These are phyloP conservation scores for Thraustochytrium sp. DNA, from an alignment of 352 stramenopile genomes.

Conservation along the genomic window DNA sequence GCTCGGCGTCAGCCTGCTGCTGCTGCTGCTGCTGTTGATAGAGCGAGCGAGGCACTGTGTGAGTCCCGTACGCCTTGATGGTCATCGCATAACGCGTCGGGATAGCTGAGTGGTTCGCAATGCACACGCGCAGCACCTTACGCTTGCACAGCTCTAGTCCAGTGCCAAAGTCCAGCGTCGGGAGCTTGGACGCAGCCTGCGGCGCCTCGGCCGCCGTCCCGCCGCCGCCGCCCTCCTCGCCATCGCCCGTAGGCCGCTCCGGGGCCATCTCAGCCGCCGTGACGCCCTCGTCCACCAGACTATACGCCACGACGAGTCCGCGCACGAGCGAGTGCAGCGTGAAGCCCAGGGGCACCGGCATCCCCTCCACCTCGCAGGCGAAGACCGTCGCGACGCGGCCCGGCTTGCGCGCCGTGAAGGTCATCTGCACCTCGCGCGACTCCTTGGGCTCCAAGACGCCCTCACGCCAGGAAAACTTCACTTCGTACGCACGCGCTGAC, in stretches of 20 bases:
- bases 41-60: not conserved
- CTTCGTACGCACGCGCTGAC: not conserved
- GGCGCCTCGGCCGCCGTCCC: not conserved
- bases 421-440: not conserved
- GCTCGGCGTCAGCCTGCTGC: too few species aligned
- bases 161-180: conserved; percentile 17
- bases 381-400: not conserved
- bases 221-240: not conserved
- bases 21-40: too few species aligned
- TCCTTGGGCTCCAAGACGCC: conserved; percentile 19
- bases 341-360: conserved; percentile 15
- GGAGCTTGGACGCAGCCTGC: not conserved
- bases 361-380: conserved; percentile 24
- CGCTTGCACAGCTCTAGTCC: conserved; percentile 21
- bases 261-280: not conserved
- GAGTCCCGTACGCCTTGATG: not conserved
- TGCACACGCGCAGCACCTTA: not conserved
- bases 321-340: not conserved
- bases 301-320: conserved; percentile 14
- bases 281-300: not conserved
- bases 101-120: conserved; percentile 34
- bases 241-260: not conserved
- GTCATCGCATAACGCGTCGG: not conserved
- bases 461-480: not conserved
- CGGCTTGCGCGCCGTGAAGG: not conserved